Base-by-base conservation (phyloP, 2,329 filamentous ascomycete genomes). In the Periconia sp. region DNA sequence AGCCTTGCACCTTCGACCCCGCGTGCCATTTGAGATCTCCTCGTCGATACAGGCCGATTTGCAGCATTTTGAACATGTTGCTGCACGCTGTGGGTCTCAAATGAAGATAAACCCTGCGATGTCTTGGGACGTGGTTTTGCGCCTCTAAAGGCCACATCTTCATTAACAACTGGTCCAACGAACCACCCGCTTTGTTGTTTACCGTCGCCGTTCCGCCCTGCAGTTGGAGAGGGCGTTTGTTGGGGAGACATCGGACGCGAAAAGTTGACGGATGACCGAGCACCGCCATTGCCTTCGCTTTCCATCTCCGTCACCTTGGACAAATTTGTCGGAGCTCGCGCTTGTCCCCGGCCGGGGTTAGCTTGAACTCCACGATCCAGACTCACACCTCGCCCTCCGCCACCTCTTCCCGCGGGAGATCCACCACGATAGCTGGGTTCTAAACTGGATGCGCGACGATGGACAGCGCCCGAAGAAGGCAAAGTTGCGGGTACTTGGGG, bases 401-500 rank as follows among this genome's bases (percentile, higher is more conserved):
- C 66, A 17, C 70, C 63, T 49, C 71, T 67, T 19, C 62, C 71
- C 13, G 71, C 73, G 3, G 80, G 75, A 27, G 79, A 80, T 15
- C 66, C 72, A 6, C 77, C 75, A 53, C 81, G 80, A 55, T 71
- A 69, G 1, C 75, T 69, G 7, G 81, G 77, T 41, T 83, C 82
- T 41, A 82, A 62, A 60, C 83, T 86, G 19, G 77, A 73, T 10
- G 82, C 63, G 54, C 72, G 70, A 14, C 60, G 68, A 52, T 69
- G 66, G 49, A 58, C 62, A 15, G 50, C 63, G 52, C 63, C 54
- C 56, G 52, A 70, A 11, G 69, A 57, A 11, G 66, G 62, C 17
- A 75, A 64, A 50, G 81, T 74, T 40, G 81, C 75, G 2, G 90
- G 91, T 23, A 96, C 80, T 3, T 82, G 80, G 35, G 92, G 92